Base-by-base conservation (phyloP, 306 rosid genomes). In the Gleditsia sinensis region DNA sequence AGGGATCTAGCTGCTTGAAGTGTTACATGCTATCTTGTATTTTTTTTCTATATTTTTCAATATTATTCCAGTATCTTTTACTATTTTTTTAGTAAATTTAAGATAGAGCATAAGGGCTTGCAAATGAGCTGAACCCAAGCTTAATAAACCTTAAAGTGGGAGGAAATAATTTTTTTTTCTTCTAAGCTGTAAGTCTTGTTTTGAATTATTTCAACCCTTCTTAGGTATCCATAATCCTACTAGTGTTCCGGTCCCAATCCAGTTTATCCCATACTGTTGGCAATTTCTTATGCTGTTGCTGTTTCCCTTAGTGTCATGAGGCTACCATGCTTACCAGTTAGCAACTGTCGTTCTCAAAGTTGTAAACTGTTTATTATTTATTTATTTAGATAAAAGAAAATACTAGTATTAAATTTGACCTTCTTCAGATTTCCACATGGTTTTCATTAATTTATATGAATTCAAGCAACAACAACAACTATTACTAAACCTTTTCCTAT, bases 181-280 rank as follows among this genome's bases (percentile, higher is more conserved):
- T n/a, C n/a, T n/a, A n/a, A n/a, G n/a, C n/a, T n/a, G n/a, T n/a
- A n/a, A n/a, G n/a, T n/a, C n/a, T n/a, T n/a, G n/a, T n/a, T n/a
- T n/a, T n/a, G n/a, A n/a, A n/a, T n/a, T n/a, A n/a, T n/a, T n/a
- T n/a, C n/a, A n/a, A n/a, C n/a, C n/a, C n/a, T n/a, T n/a, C 23
- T n/a, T n/a, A 16, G 54, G 28, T 30, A 36, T 23, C 23, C 24
- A 34, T 36, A 16, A 13, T 7, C 10, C 9, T 14, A 8, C 9
- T 67, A 16, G 71, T 65, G 39, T 13, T 65, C 19, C 71, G 14
- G 24, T 65, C 71, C 25, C n/a, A n/a, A n/a, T 24, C 24, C 4
- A n/a, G n/a, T 32, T 11, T 2, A 0, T 2, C 3, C 46, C 46
- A 10, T 12, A 2, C 36, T 25, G 23, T 24, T 53, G 25, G 51